Conservation (phyloP, 2,329 filamentous ascomycete species). For the Monosporascus sp. region DNA sequence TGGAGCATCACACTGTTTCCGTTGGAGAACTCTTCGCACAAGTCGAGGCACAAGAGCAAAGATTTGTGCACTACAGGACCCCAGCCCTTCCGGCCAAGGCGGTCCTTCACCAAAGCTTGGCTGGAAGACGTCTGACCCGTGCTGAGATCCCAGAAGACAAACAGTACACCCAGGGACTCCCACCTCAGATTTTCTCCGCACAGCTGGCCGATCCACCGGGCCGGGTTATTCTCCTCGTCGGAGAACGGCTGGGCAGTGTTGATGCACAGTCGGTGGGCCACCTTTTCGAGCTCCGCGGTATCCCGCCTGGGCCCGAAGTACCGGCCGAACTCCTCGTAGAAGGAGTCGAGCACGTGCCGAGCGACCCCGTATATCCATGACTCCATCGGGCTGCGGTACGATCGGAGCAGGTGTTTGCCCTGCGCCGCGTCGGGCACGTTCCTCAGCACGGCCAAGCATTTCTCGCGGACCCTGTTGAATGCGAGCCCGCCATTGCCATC, state of each 20-base stretch:
- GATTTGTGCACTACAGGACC: constrained; percentile 11
- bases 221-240: constrained; percentile 29
- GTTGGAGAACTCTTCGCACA: constrained; percentile 22
- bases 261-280: constrained; percentile 30
- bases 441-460: constrained; percentile 32
- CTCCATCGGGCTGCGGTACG: constrained; percentile 18
- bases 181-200: constrained; percentile 34
- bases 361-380: constrained; percentile 28
- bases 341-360: constrained; percentile 22
- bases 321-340: constrained; percentile 28
- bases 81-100: constrained; percentile 8
- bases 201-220: constrained; percentile 36
- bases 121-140: not conserved
- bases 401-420: constrained; percentile 16
- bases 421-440: constrained; percentile 26
- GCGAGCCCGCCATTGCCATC: constrained; percentile 3
- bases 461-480: constrained; percentile 27
- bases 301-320: constrained; percentile 20
- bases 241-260: constrained; percentile 33
- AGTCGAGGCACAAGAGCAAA: constrained; percentile 18
- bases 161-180: constrained; percentile 39
- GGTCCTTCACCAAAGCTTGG: constrained; percentile 4
- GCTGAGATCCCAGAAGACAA: constrained; percentile 20
- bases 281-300: constrained; percentile 26
- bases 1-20: constrained; percentile 21